Percentiles rank a stretch among this genome's conserved stretches.
These are phyloP conservation scores for Eucalyptus marginata DNA, from an alignment of 345 rosid genomes.

Conservation along the genomic window DNA sequence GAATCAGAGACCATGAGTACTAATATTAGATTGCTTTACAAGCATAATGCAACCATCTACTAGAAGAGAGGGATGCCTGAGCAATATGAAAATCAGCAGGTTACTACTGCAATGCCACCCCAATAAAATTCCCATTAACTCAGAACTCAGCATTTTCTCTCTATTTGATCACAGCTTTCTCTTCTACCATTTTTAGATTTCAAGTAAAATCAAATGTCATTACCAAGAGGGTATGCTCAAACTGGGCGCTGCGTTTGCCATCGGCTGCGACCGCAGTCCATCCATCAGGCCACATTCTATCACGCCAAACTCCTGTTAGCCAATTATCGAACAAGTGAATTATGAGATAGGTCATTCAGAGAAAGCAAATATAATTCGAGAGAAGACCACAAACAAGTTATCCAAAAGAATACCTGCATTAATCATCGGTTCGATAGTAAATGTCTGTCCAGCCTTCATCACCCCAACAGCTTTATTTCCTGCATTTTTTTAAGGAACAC, in stretches of 20 bases:
- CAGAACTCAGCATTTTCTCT: background rate
- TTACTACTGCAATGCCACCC: background rate
- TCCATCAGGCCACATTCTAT: slow-evolving; percentile 97
- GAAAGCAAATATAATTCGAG: background rate
- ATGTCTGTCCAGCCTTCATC: slow-evolving; percentile 95
- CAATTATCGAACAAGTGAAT: background rate
- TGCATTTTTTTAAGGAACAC: slow-evolving; percentile 28
- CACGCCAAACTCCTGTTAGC: slow-evolving; percentile 65
- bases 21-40: background rate
- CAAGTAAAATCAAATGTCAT: background rate
- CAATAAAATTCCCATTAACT: background rate
- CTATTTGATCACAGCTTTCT: background rate
- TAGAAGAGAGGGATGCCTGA: background rate
- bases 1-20: background rate
- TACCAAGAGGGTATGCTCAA: slow-evolving; percentile 96
- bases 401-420: slow-evolving; percentile 50
- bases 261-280: slow-evolving; percentile 95
- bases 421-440: slow-evolving; percentile 97
- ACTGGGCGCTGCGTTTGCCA: slow-evolving; percentile 97
- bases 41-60: background rate
- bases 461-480: slow-evolving; percentile 97
- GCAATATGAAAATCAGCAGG: background rate
- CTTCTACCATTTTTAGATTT: background rate
- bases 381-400: background rate
- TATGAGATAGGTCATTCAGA: background rate